Conservation (phyloP, 495 filamentous ascomycete genomes). For the Tuber indicum region DNA sequence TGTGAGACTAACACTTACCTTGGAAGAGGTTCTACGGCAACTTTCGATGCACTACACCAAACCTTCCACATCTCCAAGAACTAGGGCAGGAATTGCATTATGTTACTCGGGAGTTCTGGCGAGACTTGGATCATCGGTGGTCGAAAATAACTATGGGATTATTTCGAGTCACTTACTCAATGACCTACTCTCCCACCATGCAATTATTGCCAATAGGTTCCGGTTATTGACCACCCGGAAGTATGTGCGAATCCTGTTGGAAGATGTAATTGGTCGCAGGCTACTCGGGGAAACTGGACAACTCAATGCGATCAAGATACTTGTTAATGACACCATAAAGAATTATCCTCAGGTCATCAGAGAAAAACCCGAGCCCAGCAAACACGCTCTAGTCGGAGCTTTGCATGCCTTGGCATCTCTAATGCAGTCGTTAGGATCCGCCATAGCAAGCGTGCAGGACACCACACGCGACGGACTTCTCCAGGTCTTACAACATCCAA, state of each 20-base stretch:
- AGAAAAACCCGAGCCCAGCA: conserved; percentile 82
- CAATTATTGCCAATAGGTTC: conserved; percentile 77
- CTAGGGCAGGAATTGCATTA: conserved; percentile 73
- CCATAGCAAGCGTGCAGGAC: conserved; percentile 68
- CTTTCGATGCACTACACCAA: conserved; percentile 77
- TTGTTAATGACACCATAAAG: conserved; percentile 85
- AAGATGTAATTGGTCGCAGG: conserved; percentile 71
- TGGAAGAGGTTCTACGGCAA: conserved; percentile 72
- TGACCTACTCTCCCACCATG: conserved; percentile 70
- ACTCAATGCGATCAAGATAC: conserved; percentile 65
- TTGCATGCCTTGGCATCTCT: conserved; percentile 74
- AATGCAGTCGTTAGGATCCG: conserved; percentile 73
- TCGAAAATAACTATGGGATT: conserved; percentile 70
- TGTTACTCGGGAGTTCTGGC: conserved; percentile 78
- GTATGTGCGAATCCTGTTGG: conserved; percentile 75
- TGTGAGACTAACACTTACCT: conserved; percentile 61
- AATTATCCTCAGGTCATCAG: conserved; percentile 92
- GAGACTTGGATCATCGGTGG: conserved; percentile 63
- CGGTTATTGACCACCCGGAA: conserved; percentile 76
- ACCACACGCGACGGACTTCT: conserved; percentile 76
- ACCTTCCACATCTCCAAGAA: conserved; percentile 69
- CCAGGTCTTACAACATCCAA: conserved; percentile 88
- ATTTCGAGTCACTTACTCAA: conserved; percentile 75
- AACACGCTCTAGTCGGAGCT: conserved; percentile 71
- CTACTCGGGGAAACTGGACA: conserved; percentile 86